Base-by-base conservation (phyloP, 768 basidiomycete species). In the Infundibulicybe gibba region DNA sequence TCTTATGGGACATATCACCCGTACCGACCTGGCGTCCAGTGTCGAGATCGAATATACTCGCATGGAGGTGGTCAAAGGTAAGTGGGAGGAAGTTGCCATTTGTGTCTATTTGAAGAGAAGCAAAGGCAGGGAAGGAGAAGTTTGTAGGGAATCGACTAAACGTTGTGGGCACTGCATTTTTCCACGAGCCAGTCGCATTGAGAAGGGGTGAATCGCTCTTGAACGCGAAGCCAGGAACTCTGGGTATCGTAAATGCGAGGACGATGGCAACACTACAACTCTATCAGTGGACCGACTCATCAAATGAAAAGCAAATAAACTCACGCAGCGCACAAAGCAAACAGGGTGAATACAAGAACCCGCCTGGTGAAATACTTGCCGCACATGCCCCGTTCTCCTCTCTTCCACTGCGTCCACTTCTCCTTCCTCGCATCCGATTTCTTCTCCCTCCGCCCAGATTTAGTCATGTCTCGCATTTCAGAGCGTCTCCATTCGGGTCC, bases 401-500 rank as follows among this genome's bases (percentile, higher is more conserved):
- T 76, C 49, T 79, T 84, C 83, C 86, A 95, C 17, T 76, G 76
- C 53, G 75, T 81, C 83, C 83, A 91, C 52, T 80, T 77, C 43
- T 77, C 71, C 45, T 57, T 66, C 47, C 81, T 72, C 41, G 66
- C 59, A 41, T 81, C 80, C 12, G 68, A 58, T 60, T 80, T 80
- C 42, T 76, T 71, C 63, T 90, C 85, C 21, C 77, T 72, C 59
- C 77, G 79, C 4, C 80, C 88, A 2, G 81, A 68, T 57, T 83
- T 86, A 1, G 86, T 87, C 79, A 91, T 87, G 32, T 77, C 76
- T 41, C 75, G 77, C 63, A 97, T 66, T 61, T 97, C 94, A 15
- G 76, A 69, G 42, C 82, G 81, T 19, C 77, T 77, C 94, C 94
- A 97, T 68, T 97, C 94, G 0, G 94, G 70, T 15, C 94, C 94